A percentile compares a stretch with the other conserved stretches of the same genome.
Conservation (phyloP, 1,284 basidiomycete species). For the Sporisorium exsertum region DNA sequence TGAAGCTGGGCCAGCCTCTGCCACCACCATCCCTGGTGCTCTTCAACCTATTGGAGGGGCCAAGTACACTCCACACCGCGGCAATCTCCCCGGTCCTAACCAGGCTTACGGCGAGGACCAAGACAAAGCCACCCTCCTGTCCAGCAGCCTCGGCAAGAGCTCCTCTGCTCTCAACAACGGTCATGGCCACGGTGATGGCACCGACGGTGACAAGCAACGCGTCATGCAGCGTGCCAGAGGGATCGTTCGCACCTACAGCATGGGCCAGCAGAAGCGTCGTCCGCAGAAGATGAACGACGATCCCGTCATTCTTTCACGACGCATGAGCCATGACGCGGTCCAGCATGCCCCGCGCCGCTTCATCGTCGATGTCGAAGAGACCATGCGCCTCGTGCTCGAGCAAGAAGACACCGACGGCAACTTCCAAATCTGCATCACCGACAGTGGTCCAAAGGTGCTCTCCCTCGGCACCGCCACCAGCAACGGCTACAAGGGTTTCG, state of each 20-base stretch:
- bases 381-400: slow-evolving; percentile 92
- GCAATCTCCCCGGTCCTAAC: slow-evolving; percentile 34
- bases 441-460: slow-evolving; percentile 96
- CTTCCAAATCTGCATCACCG: slow-evolving; percentile 93
- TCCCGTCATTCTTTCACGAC: slow-evolving; percentile 60
- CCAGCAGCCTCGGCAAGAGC: slow-evolving; percentile 27
- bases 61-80: slow-evolving; percentile 29
- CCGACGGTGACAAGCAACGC: slow-evolving; percentile 37
- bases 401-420: slow-evolving; percentile 98
- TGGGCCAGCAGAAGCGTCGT: slow-evolving; percentile 66
- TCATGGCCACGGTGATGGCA: neutral
- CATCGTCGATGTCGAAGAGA: slow-evolving; percentile 98
- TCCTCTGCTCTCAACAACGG: slow-evolving; percentile 21
- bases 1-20: slow-evolving; percentile 12
- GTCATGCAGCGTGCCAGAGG: slow-evolving; percentile 48
- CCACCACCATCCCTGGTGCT: slow-evolving; percentile 11
- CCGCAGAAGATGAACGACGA: slow-evolving; percentile 64
- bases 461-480: slow-evolving; percentile 94
- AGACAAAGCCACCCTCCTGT: slow-evolving; percentile 40
- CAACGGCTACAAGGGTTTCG: slow-evolving; percentile 85
- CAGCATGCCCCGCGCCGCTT: slow-evolving; percentile 74
- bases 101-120: slow-evolving; percentile 47
- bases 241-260: slow-evolving; percentile 63
- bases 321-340: slow-evolving; percentile 70
- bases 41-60: slow-evolving; percentile 25